phyloP scores from a whole-genome alignment of 306 rosid genomes.

The Quercus cerris region DNA sequence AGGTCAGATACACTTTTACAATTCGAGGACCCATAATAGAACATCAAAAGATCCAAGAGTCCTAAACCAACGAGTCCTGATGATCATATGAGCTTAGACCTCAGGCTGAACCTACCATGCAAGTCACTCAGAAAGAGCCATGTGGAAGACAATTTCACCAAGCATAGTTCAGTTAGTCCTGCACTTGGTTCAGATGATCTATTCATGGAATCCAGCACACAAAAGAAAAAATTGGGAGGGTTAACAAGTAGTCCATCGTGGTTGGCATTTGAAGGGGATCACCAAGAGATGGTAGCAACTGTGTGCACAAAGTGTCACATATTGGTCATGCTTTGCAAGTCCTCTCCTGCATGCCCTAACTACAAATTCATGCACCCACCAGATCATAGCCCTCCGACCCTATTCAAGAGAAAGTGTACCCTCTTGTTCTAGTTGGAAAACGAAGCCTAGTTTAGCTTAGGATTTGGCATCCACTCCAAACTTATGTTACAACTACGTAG shows the following conservation, averaged over 20 bases:
- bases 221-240: conserved; percentile 23
- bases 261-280: conserved; percentile 43
- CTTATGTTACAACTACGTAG: background rate
- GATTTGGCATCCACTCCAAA: background rate
- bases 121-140: conserved; percentile 40
- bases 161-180: conserved; percentile 14
- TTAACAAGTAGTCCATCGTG: conserved; percentile 36
- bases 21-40: conserved; percentile 57
- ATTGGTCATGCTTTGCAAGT: conserved; percentile 82
- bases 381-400: conserved; percentile 51
- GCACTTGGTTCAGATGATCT: conserved; percentile 15
- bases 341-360: conserved; percentile 89
- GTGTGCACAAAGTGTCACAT: conserved; percentile 88
- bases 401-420: conserved; percentile 49
- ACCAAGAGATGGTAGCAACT: conserved; percentile 78
- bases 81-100: conserved; percentile 62
- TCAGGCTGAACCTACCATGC: conserved; percentile 73
- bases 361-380: conserved; percentile 85
- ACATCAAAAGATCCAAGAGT: conserved; percentile 45
- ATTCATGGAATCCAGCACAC: conserved; percentile 24
- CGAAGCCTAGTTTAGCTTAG: conserved; percentile 5
- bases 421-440: conserved; percentile 38
- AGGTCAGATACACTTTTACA: conserved; percentile 66
- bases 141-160: conserved; percentile 10
- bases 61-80: conserved; percentile 18